Evolutionary conservation across 108 stramenopile species (phyloP), one percentile per base, ranked within the genome.

Genomic region (Cyclotella choctawhatcheeana): DNA sequence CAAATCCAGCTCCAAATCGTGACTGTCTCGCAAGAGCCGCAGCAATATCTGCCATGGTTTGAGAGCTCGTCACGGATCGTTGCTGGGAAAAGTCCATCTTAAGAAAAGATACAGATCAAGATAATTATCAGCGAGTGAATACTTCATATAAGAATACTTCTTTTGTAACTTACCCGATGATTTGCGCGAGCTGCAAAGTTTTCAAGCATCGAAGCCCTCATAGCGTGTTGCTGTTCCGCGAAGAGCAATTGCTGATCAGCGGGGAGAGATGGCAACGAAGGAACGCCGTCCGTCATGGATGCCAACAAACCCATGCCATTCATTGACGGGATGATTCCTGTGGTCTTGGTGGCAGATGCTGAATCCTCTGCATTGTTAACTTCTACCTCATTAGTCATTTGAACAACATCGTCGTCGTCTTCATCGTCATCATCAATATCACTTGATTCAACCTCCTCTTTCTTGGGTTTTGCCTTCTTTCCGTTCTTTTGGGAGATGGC

Each of bases 31-130:
- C 63, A 24, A 48, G 34, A 1, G 45, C 45, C 27, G 63, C 63
- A 20, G 63, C 63, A 30, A 64, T 64, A 29, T 64, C 63, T 48
- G 63, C 44, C 63, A 64, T 64, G 26, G 63, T 64, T 64, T 64
- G 63, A 30, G 63, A 45, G 30, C 48, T 64, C 0, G 34, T 20
- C 33, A 60, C 40, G 59, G 59, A 34, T 40, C 27, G 6, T 40
- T 60, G 59, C 25, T 40, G 59, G 16, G 33, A 34, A 22, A 60
- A 40, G 0, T 40, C 59, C 35, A 35, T 60, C 59, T 60, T n/a
- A 60, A 22, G 2, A 20, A 21, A 22, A 6, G 24, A 37, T 37
- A n/a, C n/a, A n/a, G n/a, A n/a, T n/a, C n/a, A n/a, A n/a, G n/a
- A n/a, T n/a, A n/a, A n/a, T n/a, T n/a, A n/a, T n/a, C n/a, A n/a